Base-by-base conservation (phyloP, 495 filamentous ascomycete genomes). In the Aspergillus sclerotioniger region DNA sequence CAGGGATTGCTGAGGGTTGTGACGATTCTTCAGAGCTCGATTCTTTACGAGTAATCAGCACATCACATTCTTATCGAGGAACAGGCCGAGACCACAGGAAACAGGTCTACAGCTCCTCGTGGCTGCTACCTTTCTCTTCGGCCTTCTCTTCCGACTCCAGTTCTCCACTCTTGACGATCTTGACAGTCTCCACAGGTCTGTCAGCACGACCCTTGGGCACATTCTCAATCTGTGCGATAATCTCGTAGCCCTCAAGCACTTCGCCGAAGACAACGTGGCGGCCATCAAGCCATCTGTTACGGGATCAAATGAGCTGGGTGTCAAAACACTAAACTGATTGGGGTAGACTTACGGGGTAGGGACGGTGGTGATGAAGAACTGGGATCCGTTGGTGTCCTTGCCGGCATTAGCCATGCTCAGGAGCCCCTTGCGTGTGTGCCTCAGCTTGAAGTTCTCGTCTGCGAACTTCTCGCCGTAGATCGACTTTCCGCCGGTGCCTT, bases 371-470 rank as follows among this genome's bases (percentile, higher is more conserved):
- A 95, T 94, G 83, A 96, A 98, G 84, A 98, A 98, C 77, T 99
- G 95, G 50, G 90, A 95, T 65, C 95, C 95, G 70, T 99, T 99
- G 80, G 94, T 99, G 72, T 98, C 90, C 76, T 90, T 88, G 74
- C 95, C 94, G 57, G 92, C 87, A 75, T 99, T 99, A 72, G 94
- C 94, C 92, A 96, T 97, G 78, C 83, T 87, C 55, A 88, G 74
- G 50, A 82, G 74, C 31, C 86, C 86, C 61, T 82, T 81, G 68
- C 82, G 83, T 74, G 71, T 85, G 76, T 88, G 86, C 84, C 95
- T 96, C 57, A 98, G 83, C 88, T 98, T 98, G 86, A 98, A 98
- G 88, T 98, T 98, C 89, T 98, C 94, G 75, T 98, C 94, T 52
- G 82, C 67, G 77, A 98, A 98, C 79, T 93, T 96, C 61, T 87